Evolutionary conservation across 2,329 filamentous ascomycete species (phyloP).

Genomic region (Fusarium concolor): DNA sequence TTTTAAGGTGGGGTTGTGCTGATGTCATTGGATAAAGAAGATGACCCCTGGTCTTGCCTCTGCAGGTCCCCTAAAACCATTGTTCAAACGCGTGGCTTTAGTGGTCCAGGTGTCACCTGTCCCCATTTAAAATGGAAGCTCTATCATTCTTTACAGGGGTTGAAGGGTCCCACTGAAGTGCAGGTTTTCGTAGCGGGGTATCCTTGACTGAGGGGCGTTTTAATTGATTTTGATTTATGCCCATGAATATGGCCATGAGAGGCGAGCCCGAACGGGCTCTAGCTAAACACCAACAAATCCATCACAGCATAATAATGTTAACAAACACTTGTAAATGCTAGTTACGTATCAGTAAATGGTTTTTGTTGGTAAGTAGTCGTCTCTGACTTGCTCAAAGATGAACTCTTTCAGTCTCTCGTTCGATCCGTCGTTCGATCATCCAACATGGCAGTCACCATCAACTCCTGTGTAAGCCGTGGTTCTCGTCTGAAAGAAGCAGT

Average conservation of each 20-base stretch:
- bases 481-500: conserved; percentile 2
- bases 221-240: conserved; percentile 24
- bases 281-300: conserved; percentile 7
- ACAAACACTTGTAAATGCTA: background rate
- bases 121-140: conserved; percentile 35
- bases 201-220: conserved; percentile 23
- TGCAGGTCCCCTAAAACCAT: conserved; percentile 27
- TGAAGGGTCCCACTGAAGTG: conserved; percentile 4
- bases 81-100: conserved; percentile 28
- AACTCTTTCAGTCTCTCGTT: background rate
- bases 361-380: background rate
- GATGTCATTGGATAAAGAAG: conserved; percentile 50
- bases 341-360: background rate
- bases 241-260: background rate
- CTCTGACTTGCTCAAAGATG: background rate
- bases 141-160: conserved; percentile 34
- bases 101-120: conserved; percentile 24
- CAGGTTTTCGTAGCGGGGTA: conserved; percentile 35
- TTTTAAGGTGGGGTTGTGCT: conserved; percentile 42
- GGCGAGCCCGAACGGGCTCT: background rate
- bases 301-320: background rate
- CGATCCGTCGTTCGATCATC: background rate
- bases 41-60: conserved; percentile 39
- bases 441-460: conserved; percentile 16
- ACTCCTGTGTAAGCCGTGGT: conserved; percentile 1